Evolutionary conservation across 106 monocot species (phyloP).

Genomic region (Amphibolis antarctica): DNA sequence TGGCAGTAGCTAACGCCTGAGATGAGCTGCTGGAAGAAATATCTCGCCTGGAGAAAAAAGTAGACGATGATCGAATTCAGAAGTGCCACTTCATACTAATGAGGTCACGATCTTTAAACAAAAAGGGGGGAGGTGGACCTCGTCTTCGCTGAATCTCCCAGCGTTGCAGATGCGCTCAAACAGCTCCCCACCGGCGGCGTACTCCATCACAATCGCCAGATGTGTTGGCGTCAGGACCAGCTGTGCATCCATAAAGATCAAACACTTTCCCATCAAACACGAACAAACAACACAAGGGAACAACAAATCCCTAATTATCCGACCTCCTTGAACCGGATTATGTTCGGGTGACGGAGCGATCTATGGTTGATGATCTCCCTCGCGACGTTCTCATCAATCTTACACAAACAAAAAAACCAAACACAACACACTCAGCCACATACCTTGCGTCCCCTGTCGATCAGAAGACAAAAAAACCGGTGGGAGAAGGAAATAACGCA

Average conservation of each 20-base stretch:
- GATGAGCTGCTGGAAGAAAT: constrained; percentile 91
- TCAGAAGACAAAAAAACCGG: neutral
- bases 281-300: neutral
- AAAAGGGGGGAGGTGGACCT: constrained; percentile 23
- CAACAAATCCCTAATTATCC: neutral
- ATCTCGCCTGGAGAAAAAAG: constrained; percentile 44
- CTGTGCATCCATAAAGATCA: constrained; percentile 19
- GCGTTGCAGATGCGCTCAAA: constrained; percentile 90
- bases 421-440: neutral
- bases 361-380: constrained; percentile 91
- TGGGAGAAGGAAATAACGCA: no score
- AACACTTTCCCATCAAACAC: neutral
- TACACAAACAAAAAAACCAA: neutral
- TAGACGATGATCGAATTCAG: neutral
- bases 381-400: constrained; percentile 92
- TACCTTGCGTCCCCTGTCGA: neutral
- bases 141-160: constrained; percentile 79
- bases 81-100: neutral
- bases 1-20: constrained; percentile 86
- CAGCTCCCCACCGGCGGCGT: constrained; percentile 87
- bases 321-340: constrained; percentile 92
- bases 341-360: constrained; percentile 78
- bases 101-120: neutral
- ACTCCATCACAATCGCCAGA: constrained; percentile 89
- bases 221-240: constrained; percentile 74